Evolutionary conservation across 2,329 filamentous ascomycete species (phyloP), one percentile per base, ranked within the genome.

Genomic region (Grosmannia clavigera): DNA sequence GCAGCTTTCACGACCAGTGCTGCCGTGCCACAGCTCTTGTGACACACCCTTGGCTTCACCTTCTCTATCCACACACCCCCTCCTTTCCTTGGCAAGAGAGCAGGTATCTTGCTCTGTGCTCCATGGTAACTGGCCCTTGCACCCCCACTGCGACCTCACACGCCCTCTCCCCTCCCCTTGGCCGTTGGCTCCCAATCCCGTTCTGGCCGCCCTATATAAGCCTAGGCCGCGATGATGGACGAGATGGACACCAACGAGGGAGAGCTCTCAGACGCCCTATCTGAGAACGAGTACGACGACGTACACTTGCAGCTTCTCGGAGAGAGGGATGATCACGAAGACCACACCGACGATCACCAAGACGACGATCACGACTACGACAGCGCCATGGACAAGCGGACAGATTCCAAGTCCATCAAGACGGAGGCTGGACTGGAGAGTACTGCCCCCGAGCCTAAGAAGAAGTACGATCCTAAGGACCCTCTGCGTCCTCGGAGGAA

Each of bases 401-500:
- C 75, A 64, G 77, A 77, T 64, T 74, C 78, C 64, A 75, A 73
- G 33, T 33, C 53, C 3, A 43, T 60, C 43, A 62, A 61, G 62
- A 53, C 58, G 11, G 60, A 59, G 22, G 35, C 57, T 55, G 55
- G 57, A n/a, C 57, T 57, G 31, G 61, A 58, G 29, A 61, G 63
- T 55, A 55, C 62, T 19, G 59, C 54, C 64, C 74, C 73, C 61
- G 78, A 81, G 67, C 72, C 76, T 61, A 84, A 84, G 74, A 88
- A 87, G 74, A 87, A 86, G 74, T 80, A 85, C 71, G 81, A 89
- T 75, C 84, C 91, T 60, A 97, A 97, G 74, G 94, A 99, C 71
- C 92, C 92, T 60, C 80, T 87, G 68, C 84, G 94, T 62, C 92
- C 94, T 22, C 81, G 92, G 67, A 84, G 94, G 69, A 99, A 97